phyloP scores from a whole-genome alignment of 2,329 filamentous ascomycete genomes.

The Cordyceps javanica region DNA sequence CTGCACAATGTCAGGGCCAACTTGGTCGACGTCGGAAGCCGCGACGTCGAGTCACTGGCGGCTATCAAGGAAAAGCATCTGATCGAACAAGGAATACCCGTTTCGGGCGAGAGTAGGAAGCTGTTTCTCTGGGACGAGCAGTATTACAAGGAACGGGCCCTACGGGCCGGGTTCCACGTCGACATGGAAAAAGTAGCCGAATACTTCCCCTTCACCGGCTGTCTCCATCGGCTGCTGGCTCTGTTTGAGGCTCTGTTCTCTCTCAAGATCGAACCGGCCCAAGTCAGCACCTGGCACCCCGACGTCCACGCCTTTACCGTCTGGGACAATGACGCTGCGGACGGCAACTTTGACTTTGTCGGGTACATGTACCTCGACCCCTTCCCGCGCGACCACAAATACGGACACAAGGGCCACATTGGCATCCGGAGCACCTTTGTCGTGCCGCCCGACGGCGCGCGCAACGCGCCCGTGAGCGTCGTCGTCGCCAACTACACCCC shows the following conservation, averaged over 20 bases:
- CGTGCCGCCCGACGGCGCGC: slow-evolving; percentile 56
- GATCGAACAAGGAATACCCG: background rate
- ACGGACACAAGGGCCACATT: slow-evolving; percentile 75
- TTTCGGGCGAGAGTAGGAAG: no score
- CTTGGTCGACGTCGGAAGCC: background rate
- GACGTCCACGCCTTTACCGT: background rate
- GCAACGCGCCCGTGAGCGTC: no score
- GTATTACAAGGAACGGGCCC: slow-evolving; percentile 62
- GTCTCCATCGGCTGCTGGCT: slow-evolving; percentile 63
- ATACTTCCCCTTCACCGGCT: slow-evolving; percentile 66
- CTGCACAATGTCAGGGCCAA: background rate
- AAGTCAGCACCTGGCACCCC: no score
- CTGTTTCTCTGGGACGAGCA: background rate
- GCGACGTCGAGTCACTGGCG: background rate
- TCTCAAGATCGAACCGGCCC: slow-evolving; percentile 50
- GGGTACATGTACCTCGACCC: slow-evolving; percentile 73
- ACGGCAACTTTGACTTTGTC: slow-evolving; percentile 60
- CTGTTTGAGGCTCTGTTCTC: slow-evolving; percentile 74
- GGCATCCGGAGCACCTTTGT: slow-evolving; percentile 55
- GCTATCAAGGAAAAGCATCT: background rate
- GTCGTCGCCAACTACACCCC: no score
- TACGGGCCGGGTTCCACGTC: slow-evolving; percentile 66
- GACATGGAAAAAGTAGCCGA: slow-evolving; percentile 69
- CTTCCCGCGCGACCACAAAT: slow-evolving; percentile 67
- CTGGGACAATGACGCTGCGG: slow-evolving; percentile 47